phyloP scores from a whole-genome alignment of 305 asterid genomes.

The Solanum hybrid region DNA sequence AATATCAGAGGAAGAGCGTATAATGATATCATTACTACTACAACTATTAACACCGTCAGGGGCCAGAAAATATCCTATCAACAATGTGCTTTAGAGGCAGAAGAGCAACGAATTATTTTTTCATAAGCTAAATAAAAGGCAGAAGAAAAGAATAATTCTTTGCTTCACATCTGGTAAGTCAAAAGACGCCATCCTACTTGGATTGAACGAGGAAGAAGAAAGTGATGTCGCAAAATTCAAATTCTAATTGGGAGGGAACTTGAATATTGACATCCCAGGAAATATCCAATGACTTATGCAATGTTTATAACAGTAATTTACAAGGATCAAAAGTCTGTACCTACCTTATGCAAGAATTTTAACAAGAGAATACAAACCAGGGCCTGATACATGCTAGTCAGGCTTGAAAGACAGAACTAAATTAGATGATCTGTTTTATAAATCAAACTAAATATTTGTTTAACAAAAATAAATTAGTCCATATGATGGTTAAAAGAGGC shows the following conservation, averaged over 20 bases:
- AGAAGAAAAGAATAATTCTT: constrained; percentile 2
- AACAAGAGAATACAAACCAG: background rate
- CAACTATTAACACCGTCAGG: background rate
- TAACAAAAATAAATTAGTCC: background rate
- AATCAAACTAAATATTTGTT: background rate
- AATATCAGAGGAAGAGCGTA: background rate
- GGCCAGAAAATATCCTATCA: background rate
- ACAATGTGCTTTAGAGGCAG: background rate
- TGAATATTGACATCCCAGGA: background rate
- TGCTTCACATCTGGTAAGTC: background rate
- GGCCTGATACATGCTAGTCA: background rate
- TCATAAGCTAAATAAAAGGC: background rate
- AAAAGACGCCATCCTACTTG: background rate
- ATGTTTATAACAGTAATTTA: background rate
- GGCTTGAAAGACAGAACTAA: background rate
- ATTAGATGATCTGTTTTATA: background rate
- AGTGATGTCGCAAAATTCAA: background rate
- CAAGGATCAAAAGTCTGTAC: background rate
- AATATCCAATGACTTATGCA: background rate
- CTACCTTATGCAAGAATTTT: background rate
- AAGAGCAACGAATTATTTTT: background rate
- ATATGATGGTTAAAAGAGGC: background rate
- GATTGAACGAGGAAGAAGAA: background rate
- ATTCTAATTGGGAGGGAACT: background rate
- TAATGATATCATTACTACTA: background rate